These are phyloP conservation scores for Astragalus glycyphyllos DNA, from an alignment of 306 rosid species.

Conservation along the genomic window DNA sequence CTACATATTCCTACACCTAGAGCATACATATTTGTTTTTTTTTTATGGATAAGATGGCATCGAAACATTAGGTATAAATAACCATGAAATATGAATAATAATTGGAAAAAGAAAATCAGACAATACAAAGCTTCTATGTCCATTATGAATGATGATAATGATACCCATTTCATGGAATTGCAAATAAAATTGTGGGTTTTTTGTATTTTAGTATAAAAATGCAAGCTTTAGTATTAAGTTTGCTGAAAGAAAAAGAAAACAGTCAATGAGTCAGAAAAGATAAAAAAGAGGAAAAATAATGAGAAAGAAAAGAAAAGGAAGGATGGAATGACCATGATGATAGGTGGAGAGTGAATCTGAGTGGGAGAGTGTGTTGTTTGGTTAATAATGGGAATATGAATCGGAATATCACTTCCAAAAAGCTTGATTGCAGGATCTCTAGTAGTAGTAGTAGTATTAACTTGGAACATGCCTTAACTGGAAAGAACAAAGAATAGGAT, in stretches of 20 bases:
- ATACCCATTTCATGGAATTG: slow-evolving; percentile 4
- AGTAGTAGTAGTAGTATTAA: neutral
- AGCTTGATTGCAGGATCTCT: slow-evolving; percentile 65
- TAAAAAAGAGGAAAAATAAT: neutral
- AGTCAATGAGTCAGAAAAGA: neutral
- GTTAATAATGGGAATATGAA: slow-evolving; percentile 41
- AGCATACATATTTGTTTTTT: neutral
- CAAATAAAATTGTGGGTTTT: neutral
- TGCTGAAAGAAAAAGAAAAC: slow-evolving; percentile 2
- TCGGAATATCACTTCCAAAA: slow-evolving; percentile 57
- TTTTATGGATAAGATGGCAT: neutral
- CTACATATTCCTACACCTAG: slow-evolving; percentile 15
- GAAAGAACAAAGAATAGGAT: neutral
- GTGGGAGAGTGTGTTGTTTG: neutral
- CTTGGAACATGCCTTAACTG: slow-evolving; percentile 49
- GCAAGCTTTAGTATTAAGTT: slow-evolving; percentile 9
- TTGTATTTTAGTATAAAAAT: neutral
- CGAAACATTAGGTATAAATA: neutral
- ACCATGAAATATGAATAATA: neutral
- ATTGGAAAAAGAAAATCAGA: neutral
- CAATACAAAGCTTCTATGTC: neutral
- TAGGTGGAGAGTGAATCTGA: slow-evolving; percentile 42
- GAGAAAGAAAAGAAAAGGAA: slow-evolving; percentile 3
- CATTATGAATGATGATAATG: neutral
- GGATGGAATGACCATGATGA: slow-evolving; percentile 15